These are phyloP conservation scores for Myxozyma neglecta DNA, from an alignment of 805 yeast species.

Conservation along the genomic window DNA sequence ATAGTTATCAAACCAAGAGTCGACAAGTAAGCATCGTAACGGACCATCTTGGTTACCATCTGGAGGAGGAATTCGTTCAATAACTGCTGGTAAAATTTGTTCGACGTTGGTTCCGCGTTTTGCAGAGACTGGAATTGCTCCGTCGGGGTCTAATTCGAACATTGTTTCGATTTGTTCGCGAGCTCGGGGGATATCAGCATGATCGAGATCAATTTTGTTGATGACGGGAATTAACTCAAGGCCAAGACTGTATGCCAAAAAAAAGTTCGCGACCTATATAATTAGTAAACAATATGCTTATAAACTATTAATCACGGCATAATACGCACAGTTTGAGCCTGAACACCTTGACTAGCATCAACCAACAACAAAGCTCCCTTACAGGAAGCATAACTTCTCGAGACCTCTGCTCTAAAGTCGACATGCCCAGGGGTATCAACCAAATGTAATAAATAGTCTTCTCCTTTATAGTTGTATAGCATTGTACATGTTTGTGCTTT, in stretches of 20 bases:
- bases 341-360: constrained; percentile 95
- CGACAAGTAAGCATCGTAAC: constrained; percentile 78
- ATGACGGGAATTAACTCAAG: constrained; percentile 82
- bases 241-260: constrained; percentile 82
- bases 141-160: constrained; percentile 74
- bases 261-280: constrained; percentile 73
- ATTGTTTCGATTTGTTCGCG: constrained; percentile 81
- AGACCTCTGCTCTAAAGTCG: constrained; percentile 90
- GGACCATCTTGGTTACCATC: constrained; percentile 55
- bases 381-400: constrained; percentile 92
- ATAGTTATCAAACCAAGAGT: constrained; percentile 95
- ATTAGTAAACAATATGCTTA: background rate
- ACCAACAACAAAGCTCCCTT: constrained; percentile 88
- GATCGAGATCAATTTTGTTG: constrained; percentile 86
- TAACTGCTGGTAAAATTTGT: constrained; percentile 73
- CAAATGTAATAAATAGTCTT: constrained; percentile 80
- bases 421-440: constrained; percentile 99
- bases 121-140: constrained; percentile 83
- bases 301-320: background rate
- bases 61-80: constrained; percentile 81
- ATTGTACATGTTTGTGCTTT: constrained; percentile 96
- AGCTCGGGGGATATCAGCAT: constrained; percentile 78
- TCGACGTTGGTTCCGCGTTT: constrained; percentile 85
- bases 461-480: constrained; percentile 67
- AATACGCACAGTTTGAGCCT: constrained; percentile 76